Evolutionary conservation across 495 filamentous ascomycete species (phyloP).

Genomic region (Sordaria brevicollis): DNA sequence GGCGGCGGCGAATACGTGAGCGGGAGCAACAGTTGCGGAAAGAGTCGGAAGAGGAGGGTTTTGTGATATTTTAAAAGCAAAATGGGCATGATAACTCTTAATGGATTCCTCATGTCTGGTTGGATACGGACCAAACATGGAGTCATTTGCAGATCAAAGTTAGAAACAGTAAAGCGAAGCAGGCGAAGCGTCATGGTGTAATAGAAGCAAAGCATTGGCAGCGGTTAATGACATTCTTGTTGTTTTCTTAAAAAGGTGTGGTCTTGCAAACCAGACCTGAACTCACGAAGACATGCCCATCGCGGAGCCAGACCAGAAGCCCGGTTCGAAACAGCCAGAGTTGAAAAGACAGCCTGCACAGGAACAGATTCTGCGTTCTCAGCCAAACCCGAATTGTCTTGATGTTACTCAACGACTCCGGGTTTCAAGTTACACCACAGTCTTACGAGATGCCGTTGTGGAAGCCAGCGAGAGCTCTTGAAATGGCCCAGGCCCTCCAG

Average conservation of each 20-base stretch:
- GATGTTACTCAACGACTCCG: background rate
- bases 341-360: background rate
- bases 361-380: background rate
- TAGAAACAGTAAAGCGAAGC: background rate
- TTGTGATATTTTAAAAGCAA: too few species aligned
- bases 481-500: background rate
- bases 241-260: background rate
- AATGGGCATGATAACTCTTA: background rate
- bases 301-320: background rate
- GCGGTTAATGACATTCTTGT: background rate
- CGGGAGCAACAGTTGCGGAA: too few species aligned
- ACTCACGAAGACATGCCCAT: too few species aligned
- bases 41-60: too few species aligned
- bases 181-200: background rate
- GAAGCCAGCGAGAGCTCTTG: background rate
- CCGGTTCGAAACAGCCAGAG: background rate
- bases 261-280: too few species aligned
- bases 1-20: too few species aligned
- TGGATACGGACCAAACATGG: background rate
- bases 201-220: slow-evolving; percentile 3
- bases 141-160: background rate
- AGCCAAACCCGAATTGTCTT: background rate
- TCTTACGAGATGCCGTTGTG: background rate
- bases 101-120: background rate
- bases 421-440: background rate